Evolutionary conservation across 2,329 filamentous ascomycete species (phyloP).

Genomic region (Penicillium sp.): DNA sequence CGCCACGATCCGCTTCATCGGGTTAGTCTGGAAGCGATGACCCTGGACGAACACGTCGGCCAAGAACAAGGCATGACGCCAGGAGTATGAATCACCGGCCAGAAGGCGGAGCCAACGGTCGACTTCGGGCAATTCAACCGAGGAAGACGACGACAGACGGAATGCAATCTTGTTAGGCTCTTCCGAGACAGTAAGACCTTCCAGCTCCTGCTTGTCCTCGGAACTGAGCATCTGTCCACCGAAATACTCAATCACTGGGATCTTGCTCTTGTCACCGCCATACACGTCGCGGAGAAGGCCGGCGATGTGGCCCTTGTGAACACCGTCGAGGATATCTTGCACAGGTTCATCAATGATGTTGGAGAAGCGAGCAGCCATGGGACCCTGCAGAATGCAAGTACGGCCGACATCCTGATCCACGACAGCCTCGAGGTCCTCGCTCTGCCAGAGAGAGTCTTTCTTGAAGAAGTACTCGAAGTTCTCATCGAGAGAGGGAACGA

Average conservation of each 20-base stretch:
- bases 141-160: constrained; percentile 71
- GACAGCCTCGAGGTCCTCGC: constrained; percentile 92
- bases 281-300: constrained; percentile 77
- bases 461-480: constrained; percentile 99
- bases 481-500: constrained; percentile 90
- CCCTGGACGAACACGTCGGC: constrained; percentile 93
- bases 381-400: constrained; percentile 93
- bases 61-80: constrained; percentile 91
- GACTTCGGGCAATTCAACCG: constrained; percentile 67
- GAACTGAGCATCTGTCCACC: constrained; percentile 74
- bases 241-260: constrained; percentile 91
- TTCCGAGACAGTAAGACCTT: constrained; percentile 78
- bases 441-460: constrained; percentile 99
- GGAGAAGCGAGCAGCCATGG: constrained; percentile 85
- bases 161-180: constrained; percentile 77
- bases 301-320: constrained; percentile 84
- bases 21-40: constrained; percentile 95
- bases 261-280: constrained; percentile 62
- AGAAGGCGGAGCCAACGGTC: constrained; percentile 86
- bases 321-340: constrained; percentile 86
- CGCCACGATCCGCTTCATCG: constrained; percentile 83
- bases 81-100: constrained; percentile 79
- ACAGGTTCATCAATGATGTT: constrained; percentile 88
- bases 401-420: constrained; percentile 93
- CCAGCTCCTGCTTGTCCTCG: constrained; percentile 69